phyloP scores from a whole-genome alignment of 2,329 filamentous ascomycete genomes.

The Cadophora luteo-olivacea region DNA sequence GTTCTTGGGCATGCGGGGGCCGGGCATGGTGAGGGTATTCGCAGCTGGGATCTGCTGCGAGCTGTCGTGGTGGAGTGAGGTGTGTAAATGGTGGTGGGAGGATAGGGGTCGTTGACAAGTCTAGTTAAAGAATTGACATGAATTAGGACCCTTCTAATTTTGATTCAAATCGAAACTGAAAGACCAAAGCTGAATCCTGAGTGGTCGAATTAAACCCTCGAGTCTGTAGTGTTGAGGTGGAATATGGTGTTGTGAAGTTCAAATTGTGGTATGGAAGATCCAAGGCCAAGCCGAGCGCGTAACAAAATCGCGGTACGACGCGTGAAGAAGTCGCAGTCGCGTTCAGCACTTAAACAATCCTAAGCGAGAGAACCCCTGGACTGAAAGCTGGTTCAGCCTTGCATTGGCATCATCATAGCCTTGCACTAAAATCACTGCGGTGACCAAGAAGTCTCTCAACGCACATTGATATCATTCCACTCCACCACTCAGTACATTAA shows the following conservation, averaged over 20 bases:
- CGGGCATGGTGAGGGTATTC: slow-evolving; percentile 55
- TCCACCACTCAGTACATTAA: no score
- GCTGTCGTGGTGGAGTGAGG: slow-evolving; percentile 17
- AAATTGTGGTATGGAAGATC: neutral
- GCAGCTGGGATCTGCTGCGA: slow-evolving; percentile 23
- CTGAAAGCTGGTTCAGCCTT: slow-evolving; percentile 23
- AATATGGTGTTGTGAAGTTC: slow-evolving; percentile 15
- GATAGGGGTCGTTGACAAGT: slow-evolving; percentile 28
- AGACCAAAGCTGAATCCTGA: neutral
- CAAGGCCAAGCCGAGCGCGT: slow-evolving; percentile 7
- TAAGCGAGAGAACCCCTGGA: slow-evolving; percentile 1
- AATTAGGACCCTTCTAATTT: neutral
- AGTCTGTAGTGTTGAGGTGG: slow-evolving; percentile 13
- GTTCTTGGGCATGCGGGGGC: slow-evolving; percentile 66
- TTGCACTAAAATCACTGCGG: neutral
- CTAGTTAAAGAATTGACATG: slow-evolving; percentile 41
- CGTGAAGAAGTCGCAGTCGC: slow-evolving; percentile 18
- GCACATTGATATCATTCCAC: slow-evolving; percentile 24
- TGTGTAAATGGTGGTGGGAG: slow-evolving; percentile 23
- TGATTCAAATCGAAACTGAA: neutral
- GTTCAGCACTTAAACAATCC: slow-evolving; percentile 25
- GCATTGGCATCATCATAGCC: neutral
- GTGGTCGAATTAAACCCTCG: neutral
- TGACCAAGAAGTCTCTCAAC: slow-evolving; percentile 17
- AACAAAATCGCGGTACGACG: slow-evolving; percentile 14